phyloP scores from a whole-genome alignment of 1,139 yeast genomes.

The Suhomyces bokatorum region DNA sequence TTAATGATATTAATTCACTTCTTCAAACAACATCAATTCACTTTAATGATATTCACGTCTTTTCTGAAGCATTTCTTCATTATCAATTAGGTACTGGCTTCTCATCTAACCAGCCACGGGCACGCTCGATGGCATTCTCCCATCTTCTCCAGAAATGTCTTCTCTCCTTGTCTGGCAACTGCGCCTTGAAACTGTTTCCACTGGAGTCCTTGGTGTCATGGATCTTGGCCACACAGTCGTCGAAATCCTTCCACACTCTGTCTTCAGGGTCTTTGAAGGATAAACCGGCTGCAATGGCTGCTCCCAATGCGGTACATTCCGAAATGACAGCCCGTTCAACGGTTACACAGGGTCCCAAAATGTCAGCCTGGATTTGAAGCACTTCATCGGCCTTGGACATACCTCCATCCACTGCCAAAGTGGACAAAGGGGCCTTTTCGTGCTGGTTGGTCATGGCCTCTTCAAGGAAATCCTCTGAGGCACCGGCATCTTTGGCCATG shows the following conservation, averaged over 20 bases:
- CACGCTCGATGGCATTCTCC: conserved; percentile 79
- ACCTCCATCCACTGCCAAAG: conserved; percentile 89
- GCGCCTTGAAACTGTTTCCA: conserved; percentile 54
- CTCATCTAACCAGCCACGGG: conserved; percentile 71
- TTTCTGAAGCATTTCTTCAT: no score
- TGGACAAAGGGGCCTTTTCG: conserved; percentile 49
- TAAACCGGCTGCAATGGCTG: conserved; percentile 93
- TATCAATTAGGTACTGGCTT: conserved; percentile 15
- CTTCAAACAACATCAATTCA: no score
- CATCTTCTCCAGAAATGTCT: conserved; percentile 70
- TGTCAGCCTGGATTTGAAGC: conserved; percentile 92
- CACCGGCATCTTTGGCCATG: conserved; percentile 82
- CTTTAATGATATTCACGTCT: no score
- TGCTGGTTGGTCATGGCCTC: conserved; percentile 43
- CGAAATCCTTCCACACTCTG: conserved; percentile 73
- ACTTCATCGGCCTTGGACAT: conserved; percentile 91
- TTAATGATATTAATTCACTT: no score
- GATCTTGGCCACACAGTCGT: conserved; percentile 53
- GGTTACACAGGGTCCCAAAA: conserved; percentile 81
- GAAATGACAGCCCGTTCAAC: conserved; percentile 79
- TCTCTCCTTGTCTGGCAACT: conserved; percentile 59
- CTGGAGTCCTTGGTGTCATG: conserved; percentile 35
- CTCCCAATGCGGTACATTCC: conserved; percentile 95
- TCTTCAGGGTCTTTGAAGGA: conserved; percentile 58
- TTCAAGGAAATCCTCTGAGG: conserved; percentile 48